A percentile compares a stretch with the other conserved stretches of the same genome.
Conservation (phyloP, 495 filamentous ascomycete genomes). For the Cercophora samala region DNA sequence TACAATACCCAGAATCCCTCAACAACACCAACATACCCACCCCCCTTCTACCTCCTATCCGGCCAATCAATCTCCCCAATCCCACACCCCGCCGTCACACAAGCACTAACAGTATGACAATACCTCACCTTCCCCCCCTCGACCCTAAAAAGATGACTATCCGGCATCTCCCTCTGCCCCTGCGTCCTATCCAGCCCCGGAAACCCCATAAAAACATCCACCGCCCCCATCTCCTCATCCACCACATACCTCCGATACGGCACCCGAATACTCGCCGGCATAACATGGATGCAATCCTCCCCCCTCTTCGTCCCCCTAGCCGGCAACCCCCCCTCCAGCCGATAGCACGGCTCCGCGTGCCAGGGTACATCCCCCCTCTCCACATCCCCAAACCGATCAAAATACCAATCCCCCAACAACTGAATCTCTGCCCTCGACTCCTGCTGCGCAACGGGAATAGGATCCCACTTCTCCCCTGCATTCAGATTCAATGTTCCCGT, state of each 20-base stretch:
- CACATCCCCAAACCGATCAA: slow-evolving; percentile 36
- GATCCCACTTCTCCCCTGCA: neutral
- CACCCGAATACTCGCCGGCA: slow-evolving; percentile 33
- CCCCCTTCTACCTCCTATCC: neutral
- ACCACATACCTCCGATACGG: slow-evolving; percentile 40
- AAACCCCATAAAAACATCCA: slow-evolving; percentile 39
- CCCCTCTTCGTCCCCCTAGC: slow-evolving; percentile 12
- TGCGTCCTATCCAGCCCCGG: slow-evolving; percentile 37
- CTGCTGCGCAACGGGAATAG: neutral
- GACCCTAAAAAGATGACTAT: slow-evolving; percentile 39
- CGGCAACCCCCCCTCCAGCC: slow-evolving; percentile 36
- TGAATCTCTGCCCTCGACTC: slow-evolving; percentile 30
- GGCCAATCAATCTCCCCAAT: neutral
- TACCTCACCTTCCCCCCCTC: slow-evolving; percentile 40
- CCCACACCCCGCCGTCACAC: slow-evolving; percentile 6
- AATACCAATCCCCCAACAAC: slow-evolving; percentile 38
- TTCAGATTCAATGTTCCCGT: neutral
- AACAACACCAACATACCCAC: neutral
- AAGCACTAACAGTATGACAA: slow-evolving; percentile 33
- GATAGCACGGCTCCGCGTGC: slow-evolving; percentile 31
- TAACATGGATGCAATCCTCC: slow-evolving; percentile 16
- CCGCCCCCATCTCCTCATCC: slow-evolving; percentile 37
- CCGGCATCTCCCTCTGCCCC: slow-evolving; percentile 32
- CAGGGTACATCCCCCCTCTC: slow-evolving; percentile 33
- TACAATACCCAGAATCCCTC: too few relatives aligned